Percentiles rank a stretch among this genome's conserved stretches.
phyloP scores from a whole-genome alignment of 306 rosid species.

The Psophocarpus tetragonolobus region DNA sequence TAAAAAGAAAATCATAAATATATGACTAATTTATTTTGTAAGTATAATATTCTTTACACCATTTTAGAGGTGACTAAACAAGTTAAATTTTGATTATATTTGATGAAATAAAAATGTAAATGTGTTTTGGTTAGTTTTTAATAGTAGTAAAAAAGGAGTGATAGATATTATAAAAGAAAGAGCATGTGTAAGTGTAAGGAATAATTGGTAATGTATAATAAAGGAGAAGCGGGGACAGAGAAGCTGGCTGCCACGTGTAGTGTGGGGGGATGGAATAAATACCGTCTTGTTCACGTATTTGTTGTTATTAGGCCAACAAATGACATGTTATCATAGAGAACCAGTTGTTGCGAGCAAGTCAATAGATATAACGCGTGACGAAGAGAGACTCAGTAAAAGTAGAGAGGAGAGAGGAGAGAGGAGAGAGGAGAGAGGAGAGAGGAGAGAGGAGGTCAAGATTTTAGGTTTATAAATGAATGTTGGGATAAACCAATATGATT shows the following conservation, averaged over 20 bases:
- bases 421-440: too few species aligned
- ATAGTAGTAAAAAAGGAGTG: too few species aligned
- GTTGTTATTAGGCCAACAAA: neutral
- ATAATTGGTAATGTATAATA: neutral
- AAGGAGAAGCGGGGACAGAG: neutral
- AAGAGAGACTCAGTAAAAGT: slow-evolving; percentile 17
- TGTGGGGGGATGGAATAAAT: neutral
- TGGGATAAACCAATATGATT: neutral
- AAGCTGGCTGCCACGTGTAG: slow-evolving; percentile 36
- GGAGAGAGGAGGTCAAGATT: neutral
- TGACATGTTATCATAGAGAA: neutral
- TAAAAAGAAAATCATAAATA: too few species aligned
- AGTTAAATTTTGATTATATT: too few species aligned
- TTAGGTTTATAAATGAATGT: neutral
- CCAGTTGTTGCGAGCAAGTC: slow-evolving; percentile 45
- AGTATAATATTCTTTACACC: too few species aligned
- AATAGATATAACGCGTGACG: slow-evolving; percentile 56
- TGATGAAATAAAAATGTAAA: too few species aligned
- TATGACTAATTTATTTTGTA: too few species aligned
- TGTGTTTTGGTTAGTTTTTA: too few species aligned
- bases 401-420: too few species aligned
- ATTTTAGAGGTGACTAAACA: too few species aligned
- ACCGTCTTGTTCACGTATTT: neutral
- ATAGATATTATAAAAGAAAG: too few species aligned
- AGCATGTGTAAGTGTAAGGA: neutral